Evolutionary conservation across 768 basidiomycete species (phyloP).

Genomic region (Phaeolepiota aurea): DNA sequence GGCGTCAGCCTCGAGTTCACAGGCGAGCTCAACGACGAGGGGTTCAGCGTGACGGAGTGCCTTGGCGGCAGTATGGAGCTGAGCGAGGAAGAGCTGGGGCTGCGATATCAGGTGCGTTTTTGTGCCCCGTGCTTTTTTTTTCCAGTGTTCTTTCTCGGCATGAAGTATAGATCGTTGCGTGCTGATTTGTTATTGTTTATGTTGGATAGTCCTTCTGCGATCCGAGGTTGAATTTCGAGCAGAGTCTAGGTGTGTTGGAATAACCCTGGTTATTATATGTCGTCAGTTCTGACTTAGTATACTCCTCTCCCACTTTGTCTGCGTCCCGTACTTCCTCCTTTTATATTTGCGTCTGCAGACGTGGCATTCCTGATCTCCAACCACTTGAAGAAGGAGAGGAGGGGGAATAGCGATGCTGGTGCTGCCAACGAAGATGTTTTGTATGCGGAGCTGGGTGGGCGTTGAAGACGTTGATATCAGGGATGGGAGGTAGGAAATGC

Average conservation of each 20-base stretch:
- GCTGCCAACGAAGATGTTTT: conserved; percentile 3
- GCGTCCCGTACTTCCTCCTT: conserved; percentile 14
- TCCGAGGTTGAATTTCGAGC: too few relatives aligned
- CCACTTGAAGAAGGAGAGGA: conserved; percentile 22
- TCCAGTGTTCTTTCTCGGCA: too few relatives aligned
- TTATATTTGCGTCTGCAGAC: conserved; percentile 11
- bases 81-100: conserved; percentile 78
- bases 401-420: conserved; percentile 4
- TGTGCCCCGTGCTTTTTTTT: neutral
- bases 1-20: conserved; percentile 90
- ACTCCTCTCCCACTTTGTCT: conserved; percentile 95
- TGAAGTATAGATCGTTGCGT: too few relatives aligned
- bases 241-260: too few relatives aligned
- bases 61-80: conserved; percentile 95
- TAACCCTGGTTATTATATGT: too few relatives aligned
- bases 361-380: conserved; percentile 27
- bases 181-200: too few relatives aligned
- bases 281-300: conserved; percentile 92
- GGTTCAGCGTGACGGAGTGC: conserved; percentile 94
- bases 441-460: conserved; percentile 6
- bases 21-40: conserved; percentile 83
- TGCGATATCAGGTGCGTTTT: conserved; percentile 72
- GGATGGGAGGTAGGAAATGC: too few relatives aligned
- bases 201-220: too few relatives aligned
- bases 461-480: too few relatives aligned